Evolutionary conservation across 1,139 yeast genomes (phyloP), one percentile per base, ranked within the genome.

Genomic region (Meyerozyma sp.): DNA sequence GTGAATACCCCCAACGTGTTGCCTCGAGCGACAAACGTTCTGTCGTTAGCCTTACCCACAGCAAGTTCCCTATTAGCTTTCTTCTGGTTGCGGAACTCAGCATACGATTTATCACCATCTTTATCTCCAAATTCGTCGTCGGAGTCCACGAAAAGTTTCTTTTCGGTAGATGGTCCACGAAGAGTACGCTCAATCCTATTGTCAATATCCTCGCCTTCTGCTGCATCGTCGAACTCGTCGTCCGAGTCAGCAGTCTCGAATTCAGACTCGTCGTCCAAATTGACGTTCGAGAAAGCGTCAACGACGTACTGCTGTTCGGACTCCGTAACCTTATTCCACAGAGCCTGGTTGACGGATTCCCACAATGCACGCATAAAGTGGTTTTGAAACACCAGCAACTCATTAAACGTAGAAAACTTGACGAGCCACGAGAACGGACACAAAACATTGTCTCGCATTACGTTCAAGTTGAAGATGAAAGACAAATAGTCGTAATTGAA

Each of bases 11-110:
- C 96, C 44, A 90, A 70, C 53, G 79, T 81, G 59, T 87, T 70
- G 8, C 91, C 95, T 51, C 95, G 77, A 0, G 85, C 82, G 27
- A 90, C 93, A 59, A 76, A 90, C 0, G 95, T 75, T 32, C 94
- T 73, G 56, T 86, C 83, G 50, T 81, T 82, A 43, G 77, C 75
- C 49, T 68, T 77, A 1, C 95, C 93, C 14, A 88, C 82, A 0
- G 86, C 81, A 51, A 90, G 70, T 27, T 79, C 81, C 42, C 81
- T 75, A 58, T 86, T 86, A 9, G 21, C 25, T 2, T 10, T 23
- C 28, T 36, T 26, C 10, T 35, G 11, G 38, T 25, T 11, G 8
- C 13, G 36, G 36, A 21, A 36, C 16, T 13, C 20, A 28, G 29
- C 11, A 9, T 16, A 16, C 8, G 29, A 26, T 23, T 28, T 32